A percentile compares a stretch with the other conserved stretches of the same genome.
phyloP scores from a whole-genome alignment of 208 protist species.

The Acanthamoeba castellanii region DNA sequence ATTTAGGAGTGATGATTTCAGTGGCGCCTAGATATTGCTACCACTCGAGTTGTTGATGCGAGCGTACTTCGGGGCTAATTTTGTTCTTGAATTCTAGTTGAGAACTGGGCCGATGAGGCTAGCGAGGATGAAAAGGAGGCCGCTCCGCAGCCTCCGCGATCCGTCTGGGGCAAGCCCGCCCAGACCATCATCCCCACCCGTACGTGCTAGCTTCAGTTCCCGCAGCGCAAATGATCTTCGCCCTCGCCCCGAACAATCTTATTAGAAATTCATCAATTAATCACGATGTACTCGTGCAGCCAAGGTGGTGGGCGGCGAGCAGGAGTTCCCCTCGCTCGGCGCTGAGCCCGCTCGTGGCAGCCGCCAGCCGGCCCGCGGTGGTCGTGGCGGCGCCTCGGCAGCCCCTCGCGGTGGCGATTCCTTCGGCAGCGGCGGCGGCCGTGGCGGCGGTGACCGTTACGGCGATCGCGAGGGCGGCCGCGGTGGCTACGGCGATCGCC shows the following conservation, averaged over 20 bases:
- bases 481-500: not conserved
- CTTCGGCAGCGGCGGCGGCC: not conserved
- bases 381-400: not conserved
- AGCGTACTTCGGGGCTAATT: too few species aligned
- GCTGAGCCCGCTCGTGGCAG: not conserved
- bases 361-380: not conserved
- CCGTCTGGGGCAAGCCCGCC: slow-evolving; percentile 54
- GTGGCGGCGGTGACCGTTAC: not conserved
- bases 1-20: too few species aligned
- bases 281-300: not conserved
- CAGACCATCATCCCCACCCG: not conserved
- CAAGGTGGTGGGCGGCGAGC: not conserved
- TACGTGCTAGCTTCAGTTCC: too few species aligned
- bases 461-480: not conserved
- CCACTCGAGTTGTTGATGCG: too few species aligned
- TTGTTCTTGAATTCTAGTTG: not conserved
- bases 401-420: not conserved
- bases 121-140: slow-evolving; percentile 27
- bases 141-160: not conserved
- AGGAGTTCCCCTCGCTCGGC: slow-evolving; percentile 48
- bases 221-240: too few species aligned
- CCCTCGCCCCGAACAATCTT: not conserved
- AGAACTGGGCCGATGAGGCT: not conserved
- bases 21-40: too few species aligned
- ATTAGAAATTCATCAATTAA: not conserved